Conservation (phyloP, 2,329 filamentous ascomycete species). For the Calonectria pauciramosa region DNA sequence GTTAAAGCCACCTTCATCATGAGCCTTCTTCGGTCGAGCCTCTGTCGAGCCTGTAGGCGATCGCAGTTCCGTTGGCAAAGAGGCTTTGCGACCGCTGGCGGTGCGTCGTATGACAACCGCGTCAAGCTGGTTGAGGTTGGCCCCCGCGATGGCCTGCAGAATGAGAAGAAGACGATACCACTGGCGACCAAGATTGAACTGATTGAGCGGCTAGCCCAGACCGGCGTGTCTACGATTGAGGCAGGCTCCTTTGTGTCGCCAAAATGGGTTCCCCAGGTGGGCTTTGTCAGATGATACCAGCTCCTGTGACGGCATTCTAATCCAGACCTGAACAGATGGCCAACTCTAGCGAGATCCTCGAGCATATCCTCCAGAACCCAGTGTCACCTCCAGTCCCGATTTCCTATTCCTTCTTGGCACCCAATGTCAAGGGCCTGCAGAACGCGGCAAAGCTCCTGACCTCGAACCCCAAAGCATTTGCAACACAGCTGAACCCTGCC, state of each 20-base stretch:
- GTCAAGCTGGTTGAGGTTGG: constrained; percentile 85
- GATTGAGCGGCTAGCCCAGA: constrained; percentile 76
- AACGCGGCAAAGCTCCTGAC: constrained; percentile 70
- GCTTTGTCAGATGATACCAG: not conserved
- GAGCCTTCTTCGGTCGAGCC: constrained; percentile 52
- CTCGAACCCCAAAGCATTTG: constrained; percentile 62
- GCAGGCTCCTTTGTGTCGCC: constrained; percentile 86
- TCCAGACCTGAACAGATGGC: constrained; percentile 72
- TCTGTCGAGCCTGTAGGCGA: constrained; percentile 56
- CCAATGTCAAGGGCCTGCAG: constrained; percentile 80
- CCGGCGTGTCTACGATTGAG: constrained; percentile 82
- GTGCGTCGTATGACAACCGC: constrained; percentile 54
- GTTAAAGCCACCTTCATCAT: constrained; percentile 42
- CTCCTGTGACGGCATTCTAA: constrained; percentile 23
- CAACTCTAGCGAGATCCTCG: constrained; percentile 80
- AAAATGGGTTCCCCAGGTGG: constrained; percentile 86
- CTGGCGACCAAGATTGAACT: constrained; percentile 82
- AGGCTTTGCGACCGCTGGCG: constrained; percentile 57
- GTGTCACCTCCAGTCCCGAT: constrained; percentile 69
- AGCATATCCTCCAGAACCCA: constrained; percentile 73
- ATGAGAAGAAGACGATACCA: constrained; percentile 80
- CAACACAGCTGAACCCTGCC: constrained; percentile 64
- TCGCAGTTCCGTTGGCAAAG: constrained; percentile 50
- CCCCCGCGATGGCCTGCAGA: constrained; percentile 88
- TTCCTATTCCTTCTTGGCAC: constrained; percentile 85